These are phyloP conservation scores for Podila minutissima DNA, from an alignment of 192 early-diverging fungal genomes.

Conservation along the genomic window DNA sequence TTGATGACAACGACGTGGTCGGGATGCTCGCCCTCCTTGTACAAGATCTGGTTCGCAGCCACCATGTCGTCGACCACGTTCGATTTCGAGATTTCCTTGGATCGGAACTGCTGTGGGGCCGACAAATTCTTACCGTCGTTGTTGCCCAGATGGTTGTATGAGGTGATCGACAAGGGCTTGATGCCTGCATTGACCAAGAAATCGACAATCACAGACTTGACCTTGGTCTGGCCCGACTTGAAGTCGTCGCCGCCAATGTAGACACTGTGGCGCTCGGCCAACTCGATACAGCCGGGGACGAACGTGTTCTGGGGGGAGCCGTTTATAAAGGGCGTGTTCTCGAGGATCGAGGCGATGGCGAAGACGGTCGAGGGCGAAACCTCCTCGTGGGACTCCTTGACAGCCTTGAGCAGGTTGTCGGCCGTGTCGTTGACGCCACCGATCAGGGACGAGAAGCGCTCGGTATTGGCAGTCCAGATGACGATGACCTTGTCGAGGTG, in stretches of 20 bases:
- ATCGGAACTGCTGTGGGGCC: slow-evolving; percentile 97
- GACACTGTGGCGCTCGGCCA: slow-evolving; percentile 88
- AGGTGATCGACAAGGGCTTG: slow-evolving; percentile 96
- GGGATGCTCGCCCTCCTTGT: slow-evolving; percentile 79
- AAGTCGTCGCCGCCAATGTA: slow-evolving; percentile 99
- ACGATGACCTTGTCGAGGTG: slow-evolving; percentile 93
- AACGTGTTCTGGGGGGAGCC: slow-evolving; percentile 99
- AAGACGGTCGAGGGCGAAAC: slow-evolving; percentile 97
- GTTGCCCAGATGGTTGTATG: slow-evolving; percentile 99
- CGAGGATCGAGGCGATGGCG: slow-evolving; percentile 95
- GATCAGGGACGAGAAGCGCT: slow-evolving; percentile 87
- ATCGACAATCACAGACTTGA: slow-evolving; percentile 99
- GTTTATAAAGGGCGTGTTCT: slow-evolving; percentile 97
- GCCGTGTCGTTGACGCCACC: slow-evolving; percentile 97
- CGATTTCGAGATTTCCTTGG: slow-evolving; percentile 99
- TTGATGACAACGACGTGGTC: slow-evolving; percentile 96
- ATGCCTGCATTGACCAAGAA: slow-evolving; percentile 99
- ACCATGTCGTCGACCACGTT: slow-evolving; percentile 99
- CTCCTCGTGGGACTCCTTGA: slow-evolving; percentile 85
- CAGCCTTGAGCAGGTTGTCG: slow-evolving; percentile 87
- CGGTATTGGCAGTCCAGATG: slow-evolving; percentile 99
- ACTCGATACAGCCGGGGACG: slow-evolving; percentile 92
- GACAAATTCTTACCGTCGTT: slow-evolving; percentile 99
- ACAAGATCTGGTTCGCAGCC: slow-evolving; percentile 90
- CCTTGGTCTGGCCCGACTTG: slow-evolving; percentile 99